phyloP scores from a whole-genome alignment of 2,329 filamentous ascomycete genomes.

The Aspergillus pseudoterreus region DNA sequence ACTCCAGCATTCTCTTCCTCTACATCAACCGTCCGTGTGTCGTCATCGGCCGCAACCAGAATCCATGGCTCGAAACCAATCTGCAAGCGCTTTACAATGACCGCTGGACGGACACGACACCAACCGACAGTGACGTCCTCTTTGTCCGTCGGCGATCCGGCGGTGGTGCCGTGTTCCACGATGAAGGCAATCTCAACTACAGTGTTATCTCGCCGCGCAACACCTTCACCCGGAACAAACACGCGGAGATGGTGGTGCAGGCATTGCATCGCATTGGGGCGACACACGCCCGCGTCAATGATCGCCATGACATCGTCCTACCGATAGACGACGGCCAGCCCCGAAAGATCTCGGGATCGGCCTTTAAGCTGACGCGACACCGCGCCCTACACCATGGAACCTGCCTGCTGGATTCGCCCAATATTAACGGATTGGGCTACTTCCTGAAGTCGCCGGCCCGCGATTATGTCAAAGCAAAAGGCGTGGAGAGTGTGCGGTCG shows the following conservation, averaged over 20 bases:
- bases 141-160: constrained; percentile 83
- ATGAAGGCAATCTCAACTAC: constrained; percentile 90
- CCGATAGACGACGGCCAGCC: constrained; percentile 46
- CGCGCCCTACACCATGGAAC: constrained; percentile 91
- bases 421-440: constrained; percentile 64
- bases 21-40: constrained; percentile 86
- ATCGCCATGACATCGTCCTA: constrained; percentile 88
- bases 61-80: constrained; percentile 92
- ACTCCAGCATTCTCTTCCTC: constrained; percentile 76
- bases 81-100: constrained; percentile 57
- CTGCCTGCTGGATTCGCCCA: constrained; percentile 73
- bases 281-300: constrained; percentile 70
- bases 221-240: constrained; percentile 75
- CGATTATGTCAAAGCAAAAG: constrained; percentile 71
- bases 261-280: constrained; percentile 57
- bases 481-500: constrained; percentile 88
- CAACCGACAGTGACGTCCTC: constrained; percentile 39
- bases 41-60: constrained; percentile 93
- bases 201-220: constrained; percentile 79
- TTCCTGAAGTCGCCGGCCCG: constrained; percentile 77
- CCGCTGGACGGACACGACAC: constrained; percentile 16
- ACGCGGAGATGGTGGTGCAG: constrained; percentile 90
- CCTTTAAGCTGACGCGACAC: constrained; percentile 82
- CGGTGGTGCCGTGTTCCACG: constrained; percentile 92
- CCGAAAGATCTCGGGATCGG: constrained; percentile 87